These are phyloP conservation scores for Trichoderma gracile DNA, from an alignment of 2,329 filamentous ascomycete genomes.

Conservation along the genomic window DNA sequence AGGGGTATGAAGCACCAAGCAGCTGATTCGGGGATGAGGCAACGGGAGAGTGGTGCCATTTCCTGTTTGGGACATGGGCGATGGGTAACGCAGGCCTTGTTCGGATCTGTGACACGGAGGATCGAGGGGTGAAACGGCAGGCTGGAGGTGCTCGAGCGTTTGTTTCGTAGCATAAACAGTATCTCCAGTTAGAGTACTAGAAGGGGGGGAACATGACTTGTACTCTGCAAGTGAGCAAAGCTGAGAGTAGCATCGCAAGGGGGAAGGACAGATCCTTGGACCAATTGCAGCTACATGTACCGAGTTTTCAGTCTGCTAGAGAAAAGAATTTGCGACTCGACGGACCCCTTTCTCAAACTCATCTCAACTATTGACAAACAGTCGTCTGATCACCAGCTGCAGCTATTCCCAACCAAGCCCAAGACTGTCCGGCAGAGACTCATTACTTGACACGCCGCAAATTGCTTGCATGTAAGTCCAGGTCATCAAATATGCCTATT, in stretches of 20 bases:
- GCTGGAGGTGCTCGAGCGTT: too few relatives aligned
- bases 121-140: neutral
- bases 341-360: neutral
- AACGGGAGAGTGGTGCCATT: neutral
- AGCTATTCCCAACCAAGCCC: too few relatives aligned
- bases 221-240: too few relatives aligned
- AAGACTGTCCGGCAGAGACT: too few relatives aligned
- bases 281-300: too few relatives aligned
- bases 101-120: neutral
- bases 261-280: too few relatives aligned
- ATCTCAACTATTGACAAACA: neutral
- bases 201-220: too few relatives aligned
- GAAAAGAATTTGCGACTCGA: neutral
- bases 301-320: too few relatives aligned
- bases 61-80: neutral
- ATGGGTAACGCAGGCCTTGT: neutral
- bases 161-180: too few relatives aligned
- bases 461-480: neutral
- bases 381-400: too few relatives aligned
- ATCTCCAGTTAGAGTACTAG: too few relatives aligned
- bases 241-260: too few relatives aligned
- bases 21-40: neutral
- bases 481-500: neutral
- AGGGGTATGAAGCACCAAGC: neutral
- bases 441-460: neutral